Evolutionary conservation across 331 rosid genomes (phyloP).

Genomic region (Stylosanthes scabra): DNA sequence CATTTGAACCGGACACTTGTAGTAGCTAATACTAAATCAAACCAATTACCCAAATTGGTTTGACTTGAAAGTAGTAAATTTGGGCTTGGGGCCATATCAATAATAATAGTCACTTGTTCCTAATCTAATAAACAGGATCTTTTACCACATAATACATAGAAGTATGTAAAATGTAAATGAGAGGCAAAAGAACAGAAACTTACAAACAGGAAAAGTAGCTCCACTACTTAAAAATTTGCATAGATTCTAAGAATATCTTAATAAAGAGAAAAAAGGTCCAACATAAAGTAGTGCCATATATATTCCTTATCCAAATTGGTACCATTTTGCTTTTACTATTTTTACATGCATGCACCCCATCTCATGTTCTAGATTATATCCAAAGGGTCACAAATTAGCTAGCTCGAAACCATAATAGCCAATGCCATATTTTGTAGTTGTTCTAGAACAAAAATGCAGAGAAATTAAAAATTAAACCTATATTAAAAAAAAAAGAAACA

Average conservation of each 20-base stretch:
- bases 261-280: too few species aligned
- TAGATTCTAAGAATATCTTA: neutral
- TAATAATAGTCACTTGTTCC: neutral
- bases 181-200: neutral
- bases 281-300: neutral
- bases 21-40: too few species aligned
- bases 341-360: constrained; percentile 2
- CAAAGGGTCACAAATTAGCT: neutral
- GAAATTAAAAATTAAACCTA: too few species aligned
- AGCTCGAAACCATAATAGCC: too few species aligned
- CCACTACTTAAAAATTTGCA: neutral
- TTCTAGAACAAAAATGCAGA: too few species aligned
- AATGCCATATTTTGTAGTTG: too few species aligned
- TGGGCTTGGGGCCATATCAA: too few species aligned
- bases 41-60: too few species aligned
- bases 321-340: neutral
- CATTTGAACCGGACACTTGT: too few species aligned
- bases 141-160: neutral
- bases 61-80: too few species aligned
- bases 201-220: neutral
- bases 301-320: neutral
- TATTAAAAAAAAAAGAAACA: too few species aligned
- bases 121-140: neutral
- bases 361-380: neutral
- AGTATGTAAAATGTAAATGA: neutral